phyloP scores from a whole-genome alignment of 306 rosid species.

The Dicorynia guianensis region DNA sequence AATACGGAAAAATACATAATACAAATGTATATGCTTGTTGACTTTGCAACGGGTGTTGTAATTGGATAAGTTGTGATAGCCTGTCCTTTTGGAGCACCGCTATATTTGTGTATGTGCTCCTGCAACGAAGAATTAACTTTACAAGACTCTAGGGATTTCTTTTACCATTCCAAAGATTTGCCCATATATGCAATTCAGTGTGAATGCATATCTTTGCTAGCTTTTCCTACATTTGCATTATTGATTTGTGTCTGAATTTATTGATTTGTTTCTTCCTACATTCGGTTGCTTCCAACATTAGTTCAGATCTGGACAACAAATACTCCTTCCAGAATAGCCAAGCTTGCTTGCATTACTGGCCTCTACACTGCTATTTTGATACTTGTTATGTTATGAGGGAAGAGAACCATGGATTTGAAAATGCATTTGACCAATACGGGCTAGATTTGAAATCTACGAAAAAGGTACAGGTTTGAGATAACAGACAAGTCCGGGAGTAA shows the following conservation, averaged over 20 bases:
- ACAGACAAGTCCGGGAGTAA: slow-evolving; percentile 1
- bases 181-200: slow-evolving; percentile 4
- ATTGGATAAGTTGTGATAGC: slow-evolving; percentile 21
- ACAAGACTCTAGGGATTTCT: slow-evolving; percentile 29
- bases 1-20: too few relatives aligned
- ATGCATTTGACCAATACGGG: slow-evolving; percentile 78
- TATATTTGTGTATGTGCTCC: slow-evolving; percentile 11
- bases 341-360: slow-evolving; percentile 76
- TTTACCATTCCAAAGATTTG: slow-evolving; percentile 29
- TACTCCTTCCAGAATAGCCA: slow-evolving; percentile 64
- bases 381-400: slow-evolving; percentile 87
- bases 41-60: background rate
- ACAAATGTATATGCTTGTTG: background rate
- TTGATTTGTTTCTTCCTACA: slow-evolving; percentile 46
- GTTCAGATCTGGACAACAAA: slow-evolving; percentile 78
- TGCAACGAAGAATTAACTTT: slow-evolving; percentile 1
- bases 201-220: slow-evolving; percentile 26
- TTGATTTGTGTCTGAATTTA: slow-evolving; percentile 13
- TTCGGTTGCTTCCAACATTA: slow-evolving; percentile 88
- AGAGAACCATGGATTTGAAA: slow-evolving; percentile 82
- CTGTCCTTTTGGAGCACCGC: slow-evolving; percentile 6
- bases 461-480: slow-evolving; percentile 59
- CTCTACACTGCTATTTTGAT: slow-evolving; percentile 72
- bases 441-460: slow-evolving; percentile 64
- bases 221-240: slow-evolving; percentile 20